Conservation (phyloP, 441 rosid genomes). For the Gossypium laxum region DNA sequence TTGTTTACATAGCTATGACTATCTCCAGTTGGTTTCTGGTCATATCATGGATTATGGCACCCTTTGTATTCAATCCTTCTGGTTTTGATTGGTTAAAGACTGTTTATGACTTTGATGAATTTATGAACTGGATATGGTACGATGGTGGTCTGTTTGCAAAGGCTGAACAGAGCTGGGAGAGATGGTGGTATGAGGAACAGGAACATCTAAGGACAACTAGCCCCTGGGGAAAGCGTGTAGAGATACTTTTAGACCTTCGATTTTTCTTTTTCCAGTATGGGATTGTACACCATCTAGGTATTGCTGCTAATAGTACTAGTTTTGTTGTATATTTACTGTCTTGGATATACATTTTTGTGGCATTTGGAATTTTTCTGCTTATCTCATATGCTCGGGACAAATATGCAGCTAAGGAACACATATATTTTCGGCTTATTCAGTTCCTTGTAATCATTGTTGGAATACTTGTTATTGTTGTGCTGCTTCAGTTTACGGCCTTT, state of each 20-base stretch:
- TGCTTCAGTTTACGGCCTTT: slow-evolving; percentile 51
- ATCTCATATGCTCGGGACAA: slow-evolving; percentile 57
- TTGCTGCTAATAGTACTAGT: slow-evolving; percentile 53
- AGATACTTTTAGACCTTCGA: slow-evolving; percentile 68
- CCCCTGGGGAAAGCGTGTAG: slow-evolving; percentile 46
- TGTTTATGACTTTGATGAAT: slow-evolving; percentile 77
- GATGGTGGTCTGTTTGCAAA: slow-evolving; percentile 55
- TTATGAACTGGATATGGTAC: slow-evolving; percentile 86
- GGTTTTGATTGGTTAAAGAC: slow-evolving; percentile 91
- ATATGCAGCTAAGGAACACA: slow-evolving; percentile 59
- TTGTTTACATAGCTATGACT: slow-evolving; percentile 48
- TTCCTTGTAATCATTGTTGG: slow-evolving; percentile 46
- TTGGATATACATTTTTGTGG: slow-evolving; percentile 53
- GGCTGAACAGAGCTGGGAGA: slow-evolving; percentile 87
- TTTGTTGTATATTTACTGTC: slow-evolving; percentile 53
- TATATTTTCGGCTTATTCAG: slow-evolving; percentile 70
- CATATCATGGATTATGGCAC: slow-evolving; percentile 70
- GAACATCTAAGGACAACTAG: slow-evolving; percentile 75
- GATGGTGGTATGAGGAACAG: slow-evolving; percentile 90
- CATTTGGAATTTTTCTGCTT: slow-evolving; percentile 36
- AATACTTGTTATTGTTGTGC: slow-evolving; percentile 38
- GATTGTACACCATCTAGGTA: slow-evolving; percentile 64
- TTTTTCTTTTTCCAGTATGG: slow-evolving; percentile 88
- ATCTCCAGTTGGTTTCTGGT: slow-evolving; percentile 82
- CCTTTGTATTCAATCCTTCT: slow-evolving; percentile 78